phyloP scores from a whole-genome alignment of 495 filamentous ascomycete genomes.

The Daldinia decipiens region DNA sequence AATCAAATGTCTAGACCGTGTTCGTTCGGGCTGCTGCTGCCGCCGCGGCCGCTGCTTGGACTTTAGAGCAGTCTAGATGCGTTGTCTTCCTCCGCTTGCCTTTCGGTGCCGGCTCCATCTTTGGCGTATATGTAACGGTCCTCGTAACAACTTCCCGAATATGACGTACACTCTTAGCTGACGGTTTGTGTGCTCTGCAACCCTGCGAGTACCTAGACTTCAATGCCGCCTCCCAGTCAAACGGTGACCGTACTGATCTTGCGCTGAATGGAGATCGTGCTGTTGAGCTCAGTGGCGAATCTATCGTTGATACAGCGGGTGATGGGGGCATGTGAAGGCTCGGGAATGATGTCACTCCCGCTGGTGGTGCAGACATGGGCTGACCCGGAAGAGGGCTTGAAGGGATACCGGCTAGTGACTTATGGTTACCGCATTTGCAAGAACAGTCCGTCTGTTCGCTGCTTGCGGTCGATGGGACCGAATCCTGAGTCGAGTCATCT shows the following conservation, averaged over 20 bases:
- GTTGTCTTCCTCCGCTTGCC: slow-evolving; percentile 74
- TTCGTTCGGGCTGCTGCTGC: slow-evolving; percentile 40
- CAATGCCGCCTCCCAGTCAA: slow-evolving; percentile 69
- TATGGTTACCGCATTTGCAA: slow-evolving; percentile 63
- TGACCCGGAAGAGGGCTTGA: slow-evolving; percentile 57
- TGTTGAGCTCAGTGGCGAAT: slow-evolving; percentile 57
- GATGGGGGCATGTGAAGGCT: slow-evolving; percentile 69
- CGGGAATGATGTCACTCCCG: slow-evolving; percentile 57
- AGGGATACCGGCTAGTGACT: slow-evolving; percentile 51
- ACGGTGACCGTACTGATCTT: slow-evolving; percentile 65
- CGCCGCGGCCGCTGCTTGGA: slow-evolving; percentile 31
- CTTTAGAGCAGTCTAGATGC: slow-evolving; percentile 43
- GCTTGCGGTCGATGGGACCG: slow-evolving; percentile 64
- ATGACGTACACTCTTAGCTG: slow-evolving; percentile 62
- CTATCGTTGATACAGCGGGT: slow-evolving; percentile 61
- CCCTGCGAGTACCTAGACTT: slow-evolving; percentile 60
- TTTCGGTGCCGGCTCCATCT: slow-evolving; percentile 76
- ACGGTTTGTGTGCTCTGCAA: slow-evolving; percentile 57
- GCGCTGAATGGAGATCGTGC: slow-evolving; percentile 62
- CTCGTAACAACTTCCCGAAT: slow-evolving; percentile 78
- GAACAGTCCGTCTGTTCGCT: slow-evolving; percentile 63
- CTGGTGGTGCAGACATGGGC: slow-evolving; percentile 69
- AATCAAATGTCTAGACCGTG: slow-evolving; percentile 25
- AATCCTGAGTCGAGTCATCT: slow-evolving; percentile 54
- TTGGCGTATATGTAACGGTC: slow-evolving; percentile 78